Evolutionary conservation across 2,329 filamentous ascomycete species (phyloP), one percentile per base, ranked within the genome.

Genomic region (Fusarium falciforme): DNA sequence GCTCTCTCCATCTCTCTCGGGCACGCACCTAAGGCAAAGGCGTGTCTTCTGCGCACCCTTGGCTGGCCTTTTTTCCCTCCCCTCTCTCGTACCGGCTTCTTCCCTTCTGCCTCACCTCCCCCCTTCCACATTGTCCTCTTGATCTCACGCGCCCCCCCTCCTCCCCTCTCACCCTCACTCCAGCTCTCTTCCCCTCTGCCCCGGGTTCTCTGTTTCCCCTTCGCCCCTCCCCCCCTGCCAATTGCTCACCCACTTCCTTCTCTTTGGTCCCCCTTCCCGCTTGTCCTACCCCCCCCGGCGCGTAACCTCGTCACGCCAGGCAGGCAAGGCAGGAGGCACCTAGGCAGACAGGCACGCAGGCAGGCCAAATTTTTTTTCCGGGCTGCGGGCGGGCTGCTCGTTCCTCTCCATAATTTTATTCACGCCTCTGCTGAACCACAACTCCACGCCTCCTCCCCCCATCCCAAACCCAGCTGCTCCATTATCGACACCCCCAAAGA

Each of bases 401-500:
- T 49, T 14, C 71, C 72, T 76, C 74, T 74, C 70, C 73, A 67
- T 74, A 72, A 66, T 77, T 81, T 80, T 78, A 75, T 75, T 76
- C 80, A 82, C 81, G 80, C 81, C 79, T 80, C 81, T 79, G 72
- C 77, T 70, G 67, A 76, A 76, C 79, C 76, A 74, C 79, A 76
- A 77, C 80, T 82, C 80, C 82, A 83, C 82, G 79, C 82, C 82
- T 83, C 82, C 73, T 70, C 73, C 73, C 75, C 77, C 78, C 79
- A 81, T 78, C 76, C 79, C 79, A 72, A 67, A 67, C 69, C 80
- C 44, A 49, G 44, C 44, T 76, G 65, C 74, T 72, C 75, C 74
- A 83, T 83, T 83, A 83, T 83, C 82, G 82, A 83, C 82, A 83
- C 82, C 80, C 82, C 82, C 82, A 78, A 76, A 78, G 75, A 78